Evolutionary conservation across 768 basidiomycete genomes (phyloP).

Genomic region (Panaeolus cyanescens): DNA sequence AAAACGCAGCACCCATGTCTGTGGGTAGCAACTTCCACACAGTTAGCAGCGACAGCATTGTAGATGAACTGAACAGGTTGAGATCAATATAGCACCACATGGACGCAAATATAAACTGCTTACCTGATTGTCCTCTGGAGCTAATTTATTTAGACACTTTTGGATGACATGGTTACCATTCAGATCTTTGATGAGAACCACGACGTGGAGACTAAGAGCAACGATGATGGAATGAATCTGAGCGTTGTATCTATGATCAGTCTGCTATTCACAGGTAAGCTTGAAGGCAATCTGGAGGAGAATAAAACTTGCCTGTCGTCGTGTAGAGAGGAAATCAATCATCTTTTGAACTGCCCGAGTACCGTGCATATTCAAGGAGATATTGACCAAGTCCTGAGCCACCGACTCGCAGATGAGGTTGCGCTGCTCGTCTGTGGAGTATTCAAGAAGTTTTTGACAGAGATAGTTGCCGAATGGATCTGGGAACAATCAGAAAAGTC

Average conservation of each 20-base stretch:
- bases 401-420: constrained; percentile 97
- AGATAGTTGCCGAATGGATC: constrained; percentile 99
- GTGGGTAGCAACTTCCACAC: constrained; percentile 97
- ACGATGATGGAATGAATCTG: constrained; percentile 98
- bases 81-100: background rate
- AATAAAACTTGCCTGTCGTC: constrained; percentile 76
- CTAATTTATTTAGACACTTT: constrained; percentile 97
- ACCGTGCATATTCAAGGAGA: constrained; percentile 99
- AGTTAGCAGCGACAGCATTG: constrained; percentile 98
- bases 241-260: constrained; percentile 80
- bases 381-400: constrained; percentile 95
- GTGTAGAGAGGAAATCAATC: constrained; percentile 98
- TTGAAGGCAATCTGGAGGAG: constrained; percentile 36
- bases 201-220: constrained; percentile 95
- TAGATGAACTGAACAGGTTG: constrained; percentile 80
- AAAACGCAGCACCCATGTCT: constrained; percentile 98
- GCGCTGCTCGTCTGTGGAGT: constrained; percentile 95
- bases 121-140: constrained; percentile 98
- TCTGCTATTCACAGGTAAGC: constrained; percentile 61
- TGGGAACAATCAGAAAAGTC: constrained; percentile 25
- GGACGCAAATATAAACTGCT: constrained; percentile 10
- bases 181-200: constrained; percentile 98
- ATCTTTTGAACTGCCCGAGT: constrained; percentile 99
- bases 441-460: constrained; percentile 97
- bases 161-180: constrained; percentile 99